These are phyloP conservation scores for Mortierella sp. DNA, from an alignment of 371 early-diverging fungal genomes.

Conservation along the genomic window DNA sequence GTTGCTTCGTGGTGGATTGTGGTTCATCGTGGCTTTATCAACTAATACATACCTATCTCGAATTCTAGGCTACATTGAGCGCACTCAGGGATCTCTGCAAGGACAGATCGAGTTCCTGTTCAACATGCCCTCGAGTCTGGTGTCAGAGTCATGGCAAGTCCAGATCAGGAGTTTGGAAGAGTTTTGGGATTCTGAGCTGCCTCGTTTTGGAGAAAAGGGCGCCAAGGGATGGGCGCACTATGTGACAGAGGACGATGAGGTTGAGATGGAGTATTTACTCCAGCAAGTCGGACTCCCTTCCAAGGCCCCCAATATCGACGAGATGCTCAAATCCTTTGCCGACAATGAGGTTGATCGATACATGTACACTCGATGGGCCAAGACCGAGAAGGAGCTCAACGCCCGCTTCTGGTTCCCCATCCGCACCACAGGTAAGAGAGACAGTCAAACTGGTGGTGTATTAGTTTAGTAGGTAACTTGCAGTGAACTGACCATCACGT, in stretches of 20 bases:
- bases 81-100: slow-evolving; percentile 76
- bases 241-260: slow-evolving; percentile 48
- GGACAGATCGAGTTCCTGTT: slow-evolving; percentile 81
- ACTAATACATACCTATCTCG: background rate
- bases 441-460: background rate
- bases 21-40: background rate
- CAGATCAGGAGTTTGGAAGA: slow-evolving; percentile 71
- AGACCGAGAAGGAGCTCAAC: slow-evolving; percentile 39
- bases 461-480: background rate
- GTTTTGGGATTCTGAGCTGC: slow-evolving; percentile 85
- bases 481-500: background rate
- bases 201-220: slow-evolving; percentile 83
- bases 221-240: slow-evolving; percentile 71
- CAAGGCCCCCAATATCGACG: slow-evolving; percentile 15
- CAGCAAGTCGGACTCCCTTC: slow-evolving; percentile 38
- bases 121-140: slow-evolving; percentile 70
- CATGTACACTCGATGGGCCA: slow-evolving; percentile 43
- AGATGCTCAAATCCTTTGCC: slow-evolving; percentile 37
- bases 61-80: slow-evolving; percentile 77
- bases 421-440: slow-evolving; percentile 40
- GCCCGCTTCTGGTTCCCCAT: slow-evolving; percentile 44
- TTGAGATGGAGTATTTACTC: slow-evolving; percentile 44
- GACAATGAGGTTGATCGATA: slow-evolving; percentile 38
- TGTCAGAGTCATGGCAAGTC: slow-evolving; percentile 58
- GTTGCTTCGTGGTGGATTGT: background rate